Percentiles rank a stretch among this genome's conserved stretches.
phyloP scores from a whole-genome alignment of 1,139 yeast genomes.

The Saccharomyces uvarum region DNA sequence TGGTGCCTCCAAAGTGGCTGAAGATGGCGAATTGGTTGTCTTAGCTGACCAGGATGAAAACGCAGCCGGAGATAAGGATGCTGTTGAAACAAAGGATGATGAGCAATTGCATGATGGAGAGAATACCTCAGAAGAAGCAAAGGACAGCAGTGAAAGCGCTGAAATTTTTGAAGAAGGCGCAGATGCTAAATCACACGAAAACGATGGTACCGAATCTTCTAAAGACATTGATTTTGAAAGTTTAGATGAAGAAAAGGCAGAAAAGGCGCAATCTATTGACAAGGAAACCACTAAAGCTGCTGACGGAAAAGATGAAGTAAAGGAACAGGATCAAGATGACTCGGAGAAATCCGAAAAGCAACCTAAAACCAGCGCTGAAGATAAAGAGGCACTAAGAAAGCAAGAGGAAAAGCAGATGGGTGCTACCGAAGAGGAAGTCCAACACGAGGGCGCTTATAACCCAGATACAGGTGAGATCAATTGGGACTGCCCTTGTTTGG shows the following conservation, averaged over 20 bases:
- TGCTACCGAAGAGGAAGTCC: slow-evolving; percentile 22
- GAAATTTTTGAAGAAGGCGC: neutral
- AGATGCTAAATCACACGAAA: neutral
- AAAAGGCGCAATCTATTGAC: neutral
- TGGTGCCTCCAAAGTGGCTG: neutral
- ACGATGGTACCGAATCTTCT: neutral
- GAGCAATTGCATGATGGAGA: neutral
- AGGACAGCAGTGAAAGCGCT: neutral
- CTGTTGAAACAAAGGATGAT: neutral
- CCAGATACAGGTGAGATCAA: slow-evolving; percentile 98
- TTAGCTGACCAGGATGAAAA: neutral
- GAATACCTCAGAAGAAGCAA: neutral
- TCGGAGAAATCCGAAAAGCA: slow-evolving; percentile 6
- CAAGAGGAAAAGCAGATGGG: slow-evolving; percentile 3
- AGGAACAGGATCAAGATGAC: neutral
- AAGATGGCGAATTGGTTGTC: neutral
- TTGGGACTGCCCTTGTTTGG: slow-evolving; percentile 99
- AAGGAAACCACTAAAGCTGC: neutral
- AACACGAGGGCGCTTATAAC: slow-evolving; percentile 67
- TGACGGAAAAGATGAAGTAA: neutral
- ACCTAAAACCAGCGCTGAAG: slow-evolving; percentile 4
- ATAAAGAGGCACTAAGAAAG: neutral
- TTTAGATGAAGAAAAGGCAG: neutral
- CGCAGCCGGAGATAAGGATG: neutral
- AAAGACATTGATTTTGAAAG: neutral